phyloP scores from a whole-genome alignment of 306 rosid genomes.

The Prunus persica region Prunus_persica_NCBIv2 NC_034015.1:17314501-17315000 shows the following conservation, averaged over 20 bases:
- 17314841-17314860: slow-evolving; percentile 7
- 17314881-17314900: neutral
- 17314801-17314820: slow-evolving; percentile 13
- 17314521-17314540: slow-evolving; percentile 6
- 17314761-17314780: slow-evolving; percentile 14
- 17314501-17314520: slow-evolving; percentile 1
- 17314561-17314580: slow-evolving; percentile 14
- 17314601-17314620: slow-evolving; percentile 95
- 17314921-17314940: too few relatives aligned
- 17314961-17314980: too few relatives aligned
- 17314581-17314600: slow-evolving; percentile 87
- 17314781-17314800: slow-evolving; percentile 24
- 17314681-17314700: slow-evolving; percentile 27
- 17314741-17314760: too few relatives aligned
- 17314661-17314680: slow-evolving; percentile 79
- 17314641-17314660: slow-evolving; percentile 94
- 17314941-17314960: too few relatives aligned
- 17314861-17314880: neutral
- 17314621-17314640: slow-evolving; percentile 97
- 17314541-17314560: neutral
- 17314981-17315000: too few relatives aligned
- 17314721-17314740: slow-evolving; percentile 1
- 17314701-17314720: too few relatives aligned
- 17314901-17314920: too few relatives aligned
- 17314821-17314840: neutral